phyloP scores from a whole-genome alignment of 306 rosid species.

The cucumber (Cucumis sativus) region Cucumber_9930_V3 NC_026658.2:666001-666500 shows the following conservation, averaged over 20 bases:
- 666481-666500: conserved; percentile 65
- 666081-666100: conserved; percentile 58
- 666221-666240: no score
- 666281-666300: no score
- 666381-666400: conserved; percentile 75
- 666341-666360: conserved; percentile 32
- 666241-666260: no score
- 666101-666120: conserved; percentile 26
- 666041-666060: conserved; percentile 45
- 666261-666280: no score
- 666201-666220: no score
- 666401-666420: conserved; percentile 54
- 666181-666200: no score
- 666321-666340: not conserved
- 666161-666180: conserved; percentile 35
- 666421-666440: conserved; percentile 43
- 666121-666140: conserved; percentile 56
- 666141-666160: conserved; percentile 64
- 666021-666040: conserved; percentile 52
- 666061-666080: conserved; percentile 26
- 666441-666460: conserved; percentile 44
- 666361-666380: conserved; percentile 65
- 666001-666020: conserved; percentile 70
- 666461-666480: conserved; percentile 74
- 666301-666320: no score